Conservation (phyloP, 768 basidiomycete genomes). For the Lepiota venenata region DNA sequence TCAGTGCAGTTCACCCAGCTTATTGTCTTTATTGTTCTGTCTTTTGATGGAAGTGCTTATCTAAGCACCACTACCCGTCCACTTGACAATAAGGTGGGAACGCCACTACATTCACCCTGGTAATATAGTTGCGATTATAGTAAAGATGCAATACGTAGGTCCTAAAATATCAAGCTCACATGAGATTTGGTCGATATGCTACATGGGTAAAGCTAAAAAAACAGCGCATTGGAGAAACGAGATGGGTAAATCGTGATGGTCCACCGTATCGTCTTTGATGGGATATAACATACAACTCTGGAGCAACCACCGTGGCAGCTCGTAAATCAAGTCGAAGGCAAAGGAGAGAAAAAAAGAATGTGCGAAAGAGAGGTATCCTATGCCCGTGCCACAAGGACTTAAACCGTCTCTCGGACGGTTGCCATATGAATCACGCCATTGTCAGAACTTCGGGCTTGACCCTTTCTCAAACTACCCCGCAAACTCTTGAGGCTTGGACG, state of each 20-base stretch:
- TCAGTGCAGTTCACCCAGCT: conserved; percentile 15
- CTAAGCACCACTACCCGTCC: conserved; percentile 18
- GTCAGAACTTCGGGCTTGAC: conserved; percentile 14
- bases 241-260: neutral
- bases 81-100: conserved; percentile 26
- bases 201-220: conserved; percentile 9
- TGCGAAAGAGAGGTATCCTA: neutral
- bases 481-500: conserved; percentile 24
- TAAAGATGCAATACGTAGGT: neutral
- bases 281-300: neutral
- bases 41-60: conserved; percentile 13
- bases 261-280: too few species aligned
- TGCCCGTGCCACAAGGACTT: neutral
- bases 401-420: conserved; percentile 38
- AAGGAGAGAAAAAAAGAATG: conserved; percentile 8
- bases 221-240: conserved; percentile 2
- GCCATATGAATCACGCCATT: conserved; percentile 41
- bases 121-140: neutral
- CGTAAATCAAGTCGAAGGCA: conserved; percentile 20
- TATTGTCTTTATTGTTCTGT: conserved; percentile 31
- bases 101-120: neutral
- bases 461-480: conserved; percentile 23
- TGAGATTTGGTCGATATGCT: conserved; percentile 13
- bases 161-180: neutral
- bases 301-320: conserved; percentile 9